Percentiles rank a stretch among this genome's conserved stretches.
These are phyloP conservation scores for Fusarium tricinctum DNA, from an alignment of 2,329 filamentous ascomycete genomes.

Conservation along the genomic window DNA sequence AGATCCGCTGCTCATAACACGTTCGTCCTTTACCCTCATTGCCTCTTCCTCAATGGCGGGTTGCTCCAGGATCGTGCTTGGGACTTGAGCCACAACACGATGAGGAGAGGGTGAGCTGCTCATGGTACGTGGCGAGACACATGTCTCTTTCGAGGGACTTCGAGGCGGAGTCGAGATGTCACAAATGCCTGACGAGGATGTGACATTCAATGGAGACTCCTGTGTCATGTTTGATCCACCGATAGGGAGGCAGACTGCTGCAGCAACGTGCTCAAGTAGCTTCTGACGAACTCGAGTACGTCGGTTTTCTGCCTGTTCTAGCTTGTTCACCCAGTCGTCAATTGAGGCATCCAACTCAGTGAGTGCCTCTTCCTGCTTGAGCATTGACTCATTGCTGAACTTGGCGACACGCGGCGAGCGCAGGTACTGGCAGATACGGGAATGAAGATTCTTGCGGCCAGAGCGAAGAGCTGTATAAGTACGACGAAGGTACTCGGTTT, in stretches of 20 bases:
- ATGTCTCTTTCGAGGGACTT: slow-evolving; percentile 66
- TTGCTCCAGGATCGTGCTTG: slow-evolving; percentile 69
- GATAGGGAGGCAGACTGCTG: slow-evolving; percentile 69
- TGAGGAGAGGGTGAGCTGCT: slow-evolving; percentile 64
- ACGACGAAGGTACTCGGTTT: slow-evolving; percentile 81
- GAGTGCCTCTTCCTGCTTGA: slow-evolving; percentile 85
- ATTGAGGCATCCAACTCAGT: slow-evolving; percentile 82
- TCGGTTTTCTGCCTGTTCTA: slow-evolving; percentile 85
- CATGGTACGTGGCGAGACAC: slow-evolving; percentile 52
- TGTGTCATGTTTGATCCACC: slow-evolving; percentile 50
- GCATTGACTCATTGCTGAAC: slow-evolving; percentile 80
- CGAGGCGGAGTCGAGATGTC: slow-evolving; percentile 70
- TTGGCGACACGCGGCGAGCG: slow-evolving; percentile 77
- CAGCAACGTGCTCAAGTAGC: slow-evolving; percentile 84
- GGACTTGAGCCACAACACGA: slow-evolving; percentile 66
- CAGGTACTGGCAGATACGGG: slow-evolving; percentile 82
- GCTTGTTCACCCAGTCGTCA: slow-evolving; percentile 83
- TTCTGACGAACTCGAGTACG: slow-evolving; percentile 82
- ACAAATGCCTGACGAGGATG: slow-evolving; percentile 54
- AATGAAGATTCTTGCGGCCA: slow-evolving; percentile 82
- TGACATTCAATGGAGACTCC: slow-evolving; percentile 59
- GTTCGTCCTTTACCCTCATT: slow-evolving; percentile 45
- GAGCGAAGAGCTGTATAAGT: slow-evolving; percentile 81
- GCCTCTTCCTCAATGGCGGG: slow-evolving; percentile 61
- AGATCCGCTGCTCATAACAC: slow-evolving; percentile 42